These are phyloP conservation scores for Limnomonas spitsbergensis DNA, from an alignment of 139 green algal genomes.

Conservation along the genomic window DNA sequence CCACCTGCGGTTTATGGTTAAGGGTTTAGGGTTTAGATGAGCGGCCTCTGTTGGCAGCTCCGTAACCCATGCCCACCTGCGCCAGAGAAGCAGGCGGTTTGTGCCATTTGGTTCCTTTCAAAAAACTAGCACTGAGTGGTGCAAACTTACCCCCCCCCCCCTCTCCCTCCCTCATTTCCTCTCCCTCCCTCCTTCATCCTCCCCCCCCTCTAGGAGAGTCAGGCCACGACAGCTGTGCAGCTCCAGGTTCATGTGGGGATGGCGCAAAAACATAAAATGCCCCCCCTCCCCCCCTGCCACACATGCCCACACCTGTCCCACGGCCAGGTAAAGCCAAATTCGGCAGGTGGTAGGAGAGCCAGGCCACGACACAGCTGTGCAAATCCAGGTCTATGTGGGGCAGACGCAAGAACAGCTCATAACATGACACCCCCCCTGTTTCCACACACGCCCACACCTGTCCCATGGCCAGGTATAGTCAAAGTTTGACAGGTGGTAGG, in stretches of 20 bases:
- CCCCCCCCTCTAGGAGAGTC: too few species aligned
- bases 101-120: too few species aligned
- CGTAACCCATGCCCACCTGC: background rate
- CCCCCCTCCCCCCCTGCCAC: too few species aligned
- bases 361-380: constrained; percentile 62
- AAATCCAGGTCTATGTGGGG: constrained; percentile 71
- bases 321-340: constrained; percentile 86
- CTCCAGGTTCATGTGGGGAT: too few species aligned
- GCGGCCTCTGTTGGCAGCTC: background rate
- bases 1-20: constrained; percentile 35
- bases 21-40: background rate
- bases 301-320: constrained; percentile 88
- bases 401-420: constrained; percentile 60
- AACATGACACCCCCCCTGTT: too few species aligned
- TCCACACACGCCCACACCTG: constrained; percentile 55
- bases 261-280: too few species aligned
- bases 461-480: constrained; percentile 89
- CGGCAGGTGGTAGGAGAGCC: constrained; percentile 87
- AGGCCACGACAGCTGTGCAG: too few species aligned
- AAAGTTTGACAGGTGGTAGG: constrained; percentile 88
- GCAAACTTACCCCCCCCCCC: too few species aligned
- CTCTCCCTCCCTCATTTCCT: too few species aligned
- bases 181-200: too few species aligned
- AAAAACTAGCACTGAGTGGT: too few species aligned
- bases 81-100: too few species aligned